Evolutionary conservation across 1,284 basidiomycete genomes (phyloP), one percentile per base, ranked within the genome.

Genomic region (Naganishia liquefaciens): DNA sequence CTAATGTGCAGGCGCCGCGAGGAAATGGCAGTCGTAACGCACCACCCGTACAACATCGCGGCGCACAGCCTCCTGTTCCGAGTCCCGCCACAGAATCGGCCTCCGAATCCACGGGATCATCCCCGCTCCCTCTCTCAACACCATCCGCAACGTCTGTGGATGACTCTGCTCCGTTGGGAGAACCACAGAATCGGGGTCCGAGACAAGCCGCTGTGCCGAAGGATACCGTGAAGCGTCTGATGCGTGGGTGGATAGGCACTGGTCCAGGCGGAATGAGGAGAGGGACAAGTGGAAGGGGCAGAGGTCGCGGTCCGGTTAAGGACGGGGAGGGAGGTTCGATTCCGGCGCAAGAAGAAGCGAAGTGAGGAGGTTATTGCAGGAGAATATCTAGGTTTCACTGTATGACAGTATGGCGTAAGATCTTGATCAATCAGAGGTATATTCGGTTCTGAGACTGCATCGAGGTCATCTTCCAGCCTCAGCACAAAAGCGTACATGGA

Each of bases 1-100:
- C 39, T 23, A n/a, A 23, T 17, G 44, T 44, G 27, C 54, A 55
- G 27, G 40, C 17, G 27, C 55, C 30, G 10, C 44, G 55, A 21
- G 55, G 55, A 23, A 44, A 44, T 13, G 55, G 55, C 9, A 60
- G 55, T 49, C 55, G 55, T 25, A 60, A 60, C 19, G 55, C 55
- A 5, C 55, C 55, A 23, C 46, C 55, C 6, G 6, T 60, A 7
- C 55, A 50, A 11, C 13, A 28, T 17, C 47, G 51, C 19, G 17
- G 30, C 4, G 51, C 23, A 39, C 33, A 49, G 15, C 33, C 30
- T 40, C 21, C 55, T 4, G 6, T n/a, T 10, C 30, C 55, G 19
- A 23, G 33, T 21, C 49, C 55, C 27, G 25, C 15, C 27, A 25
- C 27, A 1, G 15, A 23, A 23, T 49, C 55, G 33, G 46, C 54